Percentiles rank a stretch among this genome's conserved stretches.
These are phyloP conservation scores for Colletotrichum melonis DNA, from an alignment of 2,329 filamentous ascomycete species.

Conservation along the genomic window DNA sequence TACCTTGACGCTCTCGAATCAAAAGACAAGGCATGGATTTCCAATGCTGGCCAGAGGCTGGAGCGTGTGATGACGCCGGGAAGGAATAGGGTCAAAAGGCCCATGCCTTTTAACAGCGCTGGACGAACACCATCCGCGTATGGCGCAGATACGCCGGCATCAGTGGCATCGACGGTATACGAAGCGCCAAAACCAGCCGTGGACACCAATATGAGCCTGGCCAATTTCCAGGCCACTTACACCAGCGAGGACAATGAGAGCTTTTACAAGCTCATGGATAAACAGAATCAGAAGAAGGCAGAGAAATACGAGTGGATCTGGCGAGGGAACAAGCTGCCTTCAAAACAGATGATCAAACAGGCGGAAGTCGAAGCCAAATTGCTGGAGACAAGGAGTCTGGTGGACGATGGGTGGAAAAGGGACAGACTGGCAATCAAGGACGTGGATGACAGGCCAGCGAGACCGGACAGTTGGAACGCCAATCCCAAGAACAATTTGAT, in stretches of 20 bases:
- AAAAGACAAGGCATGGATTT: constrained; percentile 86
- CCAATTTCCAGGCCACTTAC: constrained; percentile 90
- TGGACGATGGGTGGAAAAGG: constrained; percentile 67
- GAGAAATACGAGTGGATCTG: constrained; percentile 93
- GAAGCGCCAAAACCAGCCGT: constrained; percentile 59
- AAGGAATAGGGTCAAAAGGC: constrained; percentile 49
- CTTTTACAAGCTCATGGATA: constrained; percentile 92
- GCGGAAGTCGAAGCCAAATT: constrained; percentile 70
- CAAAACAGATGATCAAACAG: constrained; percentile 80
- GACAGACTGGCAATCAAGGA: constrained; percentile 74
- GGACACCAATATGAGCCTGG: constrained; percentile 83
- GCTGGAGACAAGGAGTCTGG: constrained; percentile 55
- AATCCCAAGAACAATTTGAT: constrained; percentile 86
- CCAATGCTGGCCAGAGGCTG: constrained; percentile 78
- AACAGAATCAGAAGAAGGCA: constrained; percentile 85
- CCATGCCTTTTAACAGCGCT: constrained; percentile 44
- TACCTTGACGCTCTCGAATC: constrained; percentile 93
- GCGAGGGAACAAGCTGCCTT: constrained; percentile 85
- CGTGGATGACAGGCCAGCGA: constrained; percentile 77
- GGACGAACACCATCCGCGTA: constrained; percentile 73
- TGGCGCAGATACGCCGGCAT: constrained; percentile 79
- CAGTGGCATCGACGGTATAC: constrained; percentile 56
- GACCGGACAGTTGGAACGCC: constrained; percentile 80
- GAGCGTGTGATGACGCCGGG: constrained; percentile 86
- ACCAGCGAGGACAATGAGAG: constrained; percentile 98